These are phyloP conservation scores for Rhynchosporium secalis DNA, from an alignment of 2,329 filamentous ascomycete genomes.

Conservation along the genomic window DNA sequence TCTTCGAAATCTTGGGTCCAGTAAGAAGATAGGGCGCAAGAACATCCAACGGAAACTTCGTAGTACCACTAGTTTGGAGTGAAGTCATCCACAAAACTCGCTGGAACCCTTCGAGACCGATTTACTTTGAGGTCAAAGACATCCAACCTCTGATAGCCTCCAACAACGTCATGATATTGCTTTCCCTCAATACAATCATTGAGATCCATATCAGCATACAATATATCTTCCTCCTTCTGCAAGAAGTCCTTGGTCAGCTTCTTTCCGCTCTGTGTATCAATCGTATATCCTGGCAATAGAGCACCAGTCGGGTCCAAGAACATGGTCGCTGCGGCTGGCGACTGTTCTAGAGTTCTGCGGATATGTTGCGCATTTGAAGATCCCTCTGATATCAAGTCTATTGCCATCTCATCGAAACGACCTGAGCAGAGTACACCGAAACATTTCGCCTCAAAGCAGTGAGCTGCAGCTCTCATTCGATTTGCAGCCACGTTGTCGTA, in stretches of 20 bases:
- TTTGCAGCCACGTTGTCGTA: conserved; percentile 58
- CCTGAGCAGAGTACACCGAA: conserved; percentile 54
- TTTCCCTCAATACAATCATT: conserved; percentile 54
- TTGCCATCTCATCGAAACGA: not conserved
- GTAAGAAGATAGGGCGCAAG: no score
- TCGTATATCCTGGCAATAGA: conserved; percentile 41
- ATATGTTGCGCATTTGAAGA: not conserved
- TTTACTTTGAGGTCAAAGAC: conserved; percentile 52
- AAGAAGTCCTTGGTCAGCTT: conserved; percentile 41
- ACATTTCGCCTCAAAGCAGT: conserved; percentile 59
- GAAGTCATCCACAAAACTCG: not conserved
- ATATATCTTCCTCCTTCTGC: conserved; percentile 49
- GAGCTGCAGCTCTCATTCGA: conserved; percentile 50
- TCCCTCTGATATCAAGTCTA: not conserved
- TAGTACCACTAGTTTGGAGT: no score
- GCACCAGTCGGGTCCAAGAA: conserved; percentile 54
- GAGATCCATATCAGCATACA: conserved; percentile 54
- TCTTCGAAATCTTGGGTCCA: no score
- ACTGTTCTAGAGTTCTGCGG: not conserved
- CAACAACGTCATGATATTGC: conserved; percentile 57
- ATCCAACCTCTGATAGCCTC: conserved; percentile 56
- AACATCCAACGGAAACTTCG: no score
- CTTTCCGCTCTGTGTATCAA: conserved; percentile 33
- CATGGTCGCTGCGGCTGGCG: conserved; percentile 45
- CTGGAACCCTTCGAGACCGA: not conserved